Evolutionary conservation across 495 filamentous ascomycete genomes (phyloP).

Genomic region (Aspergillus taichungensis): DNA sequence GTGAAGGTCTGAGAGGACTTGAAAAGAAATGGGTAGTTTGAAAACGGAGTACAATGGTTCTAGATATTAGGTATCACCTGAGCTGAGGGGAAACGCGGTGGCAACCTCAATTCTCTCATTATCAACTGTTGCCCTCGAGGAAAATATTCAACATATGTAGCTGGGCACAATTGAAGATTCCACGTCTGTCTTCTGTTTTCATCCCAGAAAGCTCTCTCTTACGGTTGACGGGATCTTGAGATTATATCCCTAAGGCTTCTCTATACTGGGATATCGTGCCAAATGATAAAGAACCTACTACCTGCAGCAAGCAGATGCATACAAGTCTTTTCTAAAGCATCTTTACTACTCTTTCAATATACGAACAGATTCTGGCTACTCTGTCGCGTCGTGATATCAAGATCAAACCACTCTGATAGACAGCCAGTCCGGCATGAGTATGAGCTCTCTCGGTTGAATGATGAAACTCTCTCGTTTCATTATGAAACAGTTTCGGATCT

Average conservation of each 20-base stretch:
- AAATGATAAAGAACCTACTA: not conserved
- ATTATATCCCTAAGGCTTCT: conserved; percentile 1
- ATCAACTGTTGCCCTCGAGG: too few species aligned
- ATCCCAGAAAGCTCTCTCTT: not conserved
- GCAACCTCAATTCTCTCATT: not conserved
- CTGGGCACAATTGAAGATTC: not conserved
- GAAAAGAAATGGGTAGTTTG: conserved; percentile 25
- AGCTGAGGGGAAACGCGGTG: not conserved
- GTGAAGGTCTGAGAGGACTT: conserved; percentile 51
- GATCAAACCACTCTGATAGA: too few species aligned
- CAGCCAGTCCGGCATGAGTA: too few species aligned
- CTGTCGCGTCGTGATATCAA: too few species aligned
- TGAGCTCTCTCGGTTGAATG: too few species aligned
- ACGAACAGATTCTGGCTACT: too few species aligned
- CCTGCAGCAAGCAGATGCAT: not conserved
- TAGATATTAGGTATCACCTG: not conserved
- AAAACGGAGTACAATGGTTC: not conserved
- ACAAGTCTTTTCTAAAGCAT: too few species aligned
- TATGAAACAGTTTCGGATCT: too few species aligned
- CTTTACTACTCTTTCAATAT: too few species aligned
- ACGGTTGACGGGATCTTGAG: conserved; percentile 1
- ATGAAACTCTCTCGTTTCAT: too few species aligned
- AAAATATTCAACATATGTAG: not conserved
- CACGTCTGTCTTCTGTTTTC: not conserved
- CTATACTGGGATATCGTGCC: not conserved